These are phyloP conservation scores for Glutinoglossum americanum DNA, from an alignment of 495 filamentous ascomycete genomes.

Conservation along the genomic window DNA sequence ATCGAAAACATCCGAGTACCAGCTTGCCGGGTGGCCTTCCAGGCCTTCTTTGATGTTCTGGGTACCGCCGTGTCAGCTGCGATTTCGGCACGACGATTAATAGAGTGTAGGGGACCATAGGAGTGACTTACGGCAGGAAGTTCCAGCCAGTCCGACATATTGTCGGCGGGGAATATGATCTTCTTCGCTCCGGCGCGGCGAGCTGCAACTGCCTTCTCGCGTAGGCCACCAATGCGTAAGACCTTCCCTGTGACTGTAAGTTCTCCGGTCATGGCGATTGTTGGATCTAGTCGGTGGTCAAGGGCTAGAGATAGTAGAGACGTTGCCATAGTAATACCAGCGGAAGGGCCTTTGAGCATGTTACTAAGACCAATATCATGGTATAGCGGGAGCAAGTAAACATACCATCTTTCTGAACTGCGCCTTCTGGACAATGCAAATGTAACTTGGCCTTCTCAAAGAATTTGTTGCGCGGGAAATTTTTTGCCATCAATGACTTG, in stretches of 20 bases:
- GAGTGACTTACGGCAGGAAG: slow-evolving; percentile 64
- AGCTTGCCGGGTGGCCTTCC: slow-evolving; percentile 68
- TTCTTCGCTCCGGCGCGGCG: slow-evolving; percentile 81
- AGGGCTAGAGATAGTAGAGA: slow-evolving; percentile 69
- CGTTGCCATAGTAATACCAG: slow-evolving; percentile 94
- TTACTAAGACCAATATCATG: background rate
- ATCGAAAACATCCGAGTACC: slow-evolving; percentile 89
- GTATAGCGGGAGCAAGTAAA: background rate
- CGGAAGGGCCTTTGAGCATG: slow-evolving; percentile 41
- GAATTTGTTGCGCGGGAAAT: slow-evolving; percentile 79
- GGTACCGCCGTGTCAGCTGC: background rate
- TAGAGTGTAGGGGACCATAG: background rate
- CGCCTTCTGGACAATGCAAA: slow-evolving; percentile 92
- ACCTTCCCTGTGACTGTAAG: slow-evolving; percentile 96
- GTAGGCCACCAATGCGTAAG: slow-evolving; percentile 78
- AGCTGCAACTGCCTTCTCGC: slow-evolving; percentile 98
- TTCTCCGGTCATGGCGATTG: slow-evolving; percentile 96
- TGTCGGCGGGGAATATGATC: slow-evolving; percentile 89
- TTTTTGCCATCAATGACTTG: slow-evolving; percentile 63
- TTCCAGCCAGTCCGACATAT: slow-evolving; percentile 91
- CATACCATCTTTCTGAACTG: slow-evolving; percentile 79
- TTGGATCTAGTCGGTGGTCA: slow-evolving; percentile 54
- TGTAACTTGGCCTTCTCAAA: slow-evolving; percentile 93
- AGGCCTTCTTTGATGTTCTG: slow-evolving; percentile 96
- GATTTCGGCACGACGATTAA: background rate